Evolutionary conservation across 2,329 filamentous ascomycete genomes (phyloP), one percentile per base, ranked within the genome.

Genomic region (Sclerotinia borealis): DNA sequence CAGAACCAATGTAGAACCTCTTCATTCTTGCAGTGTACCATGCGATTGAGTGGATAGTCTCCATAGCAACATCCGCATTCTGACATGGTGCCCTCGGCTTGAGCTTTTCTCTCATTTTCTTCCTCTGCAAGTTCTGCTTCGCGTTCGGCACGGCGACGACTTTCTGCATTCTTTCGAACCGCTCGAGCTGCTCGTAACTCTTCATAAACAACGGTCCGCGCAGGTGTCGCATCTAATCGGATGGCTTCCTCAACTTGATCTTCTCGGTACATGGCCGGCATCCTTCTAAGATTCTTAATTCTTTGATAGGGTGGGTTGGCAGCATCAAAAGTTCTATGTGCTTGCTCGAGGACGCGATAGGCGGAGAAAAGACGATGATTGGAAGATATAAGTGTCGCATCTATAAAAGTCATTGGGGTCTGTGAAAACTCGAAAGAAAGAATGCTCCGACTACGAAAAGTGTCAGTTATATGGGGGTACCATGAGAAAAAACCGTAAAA

Each of bases 11-110:
- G 76, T 9, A 69, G 45, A 3, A 76, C 68, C 0, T 72, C 69
- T 0, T 82, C 78, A 60, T 84, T 76, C 58, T 85, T 76, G 73
- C 92, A 96, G 67, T 84, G 79, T 1, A 91, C 81, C 78, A 91
- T 85, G 54, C 86, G 82, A 68, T 90, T 90, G 51, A 85, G 75
- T 2, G 89, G 81, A 56, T 80, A 79, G 4, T 92, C 86, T 8
- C 80, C 79, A 70, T 83, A 95, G 75, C 92, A 96, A 71, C 90
- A 92, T 49, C 81, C 82, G 69, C 89, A 96, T 68, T 93, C 90
- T 13, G 79, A 75, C 47, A 88, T 78, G 22, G 82, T 79, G 0
- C 86, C 84, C 5, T 77, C 75, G 1, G 70, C 76, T 64, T 76
- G 76, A 27, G 82, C 80, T n/a, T 65, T 64, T 10, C 70, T 68